Conservation (phyloP, 768 basidiomycete species). For the Solioccasus polychromus region DNA sequence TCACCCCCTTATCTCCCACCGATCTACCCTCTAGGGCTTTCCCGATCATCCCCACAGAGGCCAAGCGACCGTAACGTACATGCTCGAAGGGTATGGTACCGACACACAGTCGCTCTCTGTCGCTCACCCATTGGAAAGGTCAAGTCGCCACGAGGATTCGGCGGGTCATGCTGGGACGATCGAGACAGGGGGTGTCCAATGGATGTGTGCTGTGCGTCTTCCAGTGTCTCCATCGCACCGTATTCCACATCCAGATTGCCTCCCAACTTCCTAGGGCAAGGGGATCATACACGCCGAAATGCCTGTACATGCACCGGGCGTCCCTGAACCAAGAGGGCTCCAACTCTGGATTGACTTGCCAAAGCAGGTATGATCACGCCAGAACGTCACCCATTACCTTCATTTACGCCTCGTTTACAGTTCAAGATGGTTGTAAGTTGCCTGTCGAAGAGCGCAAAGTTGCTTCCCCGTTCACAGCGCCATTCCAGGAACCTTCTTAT, state of each 20-base stretch:
- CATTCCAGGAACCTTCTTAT: constrained; percentile 68
- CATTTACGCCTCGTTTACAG: constrained; percentile 34
- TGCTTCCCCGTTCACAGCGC: not conserved
- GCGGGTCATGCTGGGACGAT: constrained; percentile 80
- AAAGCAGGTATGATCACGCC: constrained; percentile 46
- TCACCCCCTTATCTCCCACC: not conserved
- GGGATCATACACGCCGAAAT: constrained; percentile 87
- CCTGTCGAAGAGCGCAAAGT: not conserved
- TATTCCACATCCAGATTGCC: constrained; percentile 1
- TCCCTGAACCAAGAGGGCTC: constrained; percentile 75
- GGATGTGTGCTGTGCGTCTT: constrained; percentile 80
- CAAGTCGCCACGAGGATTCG: constrained; percentile 88
- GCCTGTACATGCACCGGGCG: constrained; percentile 70
- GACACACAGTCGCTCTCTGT: not conserved
- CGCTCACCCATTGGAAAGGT: constrained; percentile 33
- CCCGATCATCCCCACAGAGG: constrained; percentile 94
- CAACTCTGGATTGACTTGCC: constrained; percentile 89
- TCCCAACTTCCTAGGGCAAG: constrained; percentile 38
- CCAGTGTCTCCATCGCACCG: not conserved
- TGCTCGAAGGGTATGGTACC: constrained; percentile 67
- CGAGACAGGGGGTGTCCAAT: constrained; percentile 83
- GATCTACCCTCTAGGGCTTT: constrained; percentile 55
- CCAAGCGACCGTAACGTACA: constrained; percentile 86
- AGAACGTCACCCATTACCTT: too few relatives aligned
- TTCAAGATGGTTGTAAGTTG: constrained; percentile 70